Base-by-base conservation (phyloP, 495 filamentous ascomycete species). In the Arthonia radiata region DNA sequence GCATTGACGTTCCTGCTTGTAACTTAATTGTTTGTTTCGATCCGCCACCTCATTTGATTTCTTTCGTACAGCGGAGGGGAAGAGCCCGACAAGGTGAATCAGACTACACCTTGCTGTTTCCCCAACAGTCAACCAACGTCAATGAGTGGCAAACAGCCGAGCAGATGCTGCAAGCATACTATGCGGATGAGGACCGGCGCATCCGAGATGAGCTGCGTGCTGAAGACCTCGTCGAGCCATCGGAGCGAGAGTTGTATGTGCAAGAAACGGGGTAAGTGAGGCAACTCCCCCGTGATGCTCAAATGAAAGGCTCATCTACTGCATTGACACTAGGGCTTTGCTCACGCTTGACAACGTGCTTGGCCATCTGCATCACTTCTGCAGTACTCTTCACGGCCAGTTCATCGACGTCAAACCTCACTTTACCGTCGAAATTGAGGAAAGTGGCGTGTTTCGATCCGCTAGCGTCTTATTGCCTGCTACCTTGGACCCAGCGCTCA, bases 51-150 rank as follows among this genome's bases (percentile, higher is more conserved):
- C 83, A 72, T 30, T 47, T 90, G 17, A 86, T 81, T 38, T 74
- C 77, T 0, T 92, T 83, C 43, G 64, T 97, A n/a, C 83, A 97
- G 42, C 61, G 83, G 12, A 66, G 83, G 9, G 83, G 83, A 1
- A 56, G 86, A 29, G 83, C 83, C 4, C 57, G 86, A 23, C 67
- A 71, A 41, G 45, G 54, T 30, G 44, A 61, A 13, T 91, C 81
- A 1, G 70, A 58, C 17, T 74, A 77, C 40, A 55, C 71, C 13
- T 50, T 93, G 3, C 51, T 94, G 35, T 35, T 61, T 13, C 46
- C 52, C 0, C 43, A 46, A n/a, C 27, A 46, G n/a, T n/a, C n/a
- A n/a, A n/a, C n/a, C n/a, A n/a, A n/a, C n/a, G n/a, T n/a, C n/a
- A n/a, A n/a, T n/a, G n/a, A n/a, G n/a, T n/a, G n/a, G n/a, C n/a